Evolutionary conservation across 2,329 filamentous ascomycete genomes (phyloP), one percentile per base, ranked within the genome.

Genomic region (Monosporascus sp.): DNA sequence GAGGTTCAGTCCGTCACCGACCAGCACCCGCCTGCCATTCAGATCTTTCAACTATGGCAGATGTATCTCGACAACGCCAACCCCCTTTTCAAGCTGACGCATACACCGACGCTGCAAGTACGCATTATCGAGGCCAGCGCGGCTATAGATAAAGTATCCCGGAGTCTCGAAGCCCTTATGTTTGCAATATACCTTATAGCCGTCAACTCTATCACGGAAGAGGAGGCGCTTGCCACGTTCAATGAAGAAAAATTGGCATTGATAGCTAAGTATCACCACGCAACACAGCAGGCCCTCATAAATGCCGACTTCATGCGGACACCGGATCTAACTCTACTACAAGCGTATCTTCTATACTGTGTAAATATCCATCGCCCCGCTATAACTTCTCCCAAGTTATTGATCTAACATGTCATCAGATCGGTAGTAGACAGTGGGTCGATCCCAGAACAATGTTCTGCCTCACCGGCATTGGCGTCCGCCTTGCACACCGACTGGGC

Each of bases 31-130:
- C 66, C 77, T 2, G 72, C 79, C 24, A 78, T 84, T 20, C 81
- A 84, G 54, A 84, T 85, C 51, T 80, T 86, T 55, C 78, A 82
- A 59, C 72, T 86, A 19, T 90, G 86, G 86, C 85, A 88, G 67
- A 76, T 82, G 17, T 90, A 87, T 63, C 76, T 89, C 43, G 80
- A 84, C 57, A 88, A 88, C 61, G 81, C 89, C 59, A 84, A 89
- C 59, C 84, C 86, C 0, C 65, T 90, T 6, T 73, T 88, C 47
- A 89, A 88, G 62, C 75, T 89, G 52, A 85, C 83, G 0, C 86
- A 90, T 62, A 80, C 82, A 0, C 84, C 85, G 1, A 87, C 79
- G 1, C 70, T 88, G 1, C 85, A 89, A 64, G 73, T 71, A n/a
- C 79, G 79, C 50, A 79, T 90, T 40, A 80, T 89, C 49, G 81